Conservation (phyloP, 345 rosid species). For the Viola odorata region DNA sequence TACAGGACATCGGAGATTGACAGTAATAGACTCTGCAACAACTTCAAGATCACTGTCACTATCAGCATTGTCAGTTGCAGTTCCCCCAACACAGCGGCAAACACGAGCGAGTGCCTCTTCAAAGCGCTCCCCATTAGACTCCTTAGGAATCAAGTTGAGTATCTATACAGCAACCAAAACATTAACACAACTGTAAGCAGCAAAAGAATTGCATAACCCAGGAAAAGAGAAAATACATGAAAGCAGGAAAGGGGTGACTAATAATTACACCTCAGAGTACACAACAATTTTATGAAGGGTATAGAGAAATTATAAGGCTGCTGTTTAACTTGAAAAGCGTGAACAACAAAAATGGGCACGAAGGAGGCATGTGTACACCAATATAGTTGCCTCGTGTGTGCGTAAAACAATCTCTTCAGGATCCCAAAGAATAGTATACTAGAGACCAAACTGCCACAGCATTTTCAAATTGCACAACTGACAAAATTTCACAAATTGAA, state of each 20-base stretch:
- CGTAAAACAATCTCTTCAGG: too few relatives aligned
- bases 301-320: too few relatives aligned
- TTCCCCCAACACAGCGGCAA: slow-evolving; percentile 82
- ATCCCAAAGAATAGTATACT: too few relatives aligned
- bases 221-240: background rate
- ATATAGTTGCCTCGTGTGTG: too few relatives aligned
- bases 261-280: too few relatives aligned
- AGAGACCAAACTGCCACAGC: too few relatives aligned
- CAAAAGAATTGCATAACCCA: background rate
- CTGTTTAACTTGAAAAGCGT: too few relatives aligned
- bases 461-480: background rate
- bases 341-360: too few relatives aligned
- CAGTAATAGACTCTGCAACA: slow-evolving; percentile 75
- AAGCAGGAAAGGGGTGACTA: too few relatives aligned
- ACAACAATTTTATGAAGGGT: too few relatives aligned
- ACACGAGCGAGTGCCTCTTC: slow-evolving; percentile 91
- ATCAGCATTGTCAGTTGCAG: slow-evolving; percentile 68
- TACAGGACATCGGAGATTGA: slow-evolving; percentile 96
- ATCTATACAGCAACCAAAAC: slow-evolving; percentile 34
- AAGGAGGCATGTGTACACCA: too few relatives aligned
- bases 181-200: background rate
- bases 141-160: slow-evolving; percentile 74
- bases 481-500: background rate
- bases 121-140: slow-evolving; percentile 70
- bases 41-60: slow-evolving; percentile 98